These are phyloP conservation scores for Camellia oleifera DNA, from an alignment of 179 eudicot species.

Conservation along the genomic window DNA sequence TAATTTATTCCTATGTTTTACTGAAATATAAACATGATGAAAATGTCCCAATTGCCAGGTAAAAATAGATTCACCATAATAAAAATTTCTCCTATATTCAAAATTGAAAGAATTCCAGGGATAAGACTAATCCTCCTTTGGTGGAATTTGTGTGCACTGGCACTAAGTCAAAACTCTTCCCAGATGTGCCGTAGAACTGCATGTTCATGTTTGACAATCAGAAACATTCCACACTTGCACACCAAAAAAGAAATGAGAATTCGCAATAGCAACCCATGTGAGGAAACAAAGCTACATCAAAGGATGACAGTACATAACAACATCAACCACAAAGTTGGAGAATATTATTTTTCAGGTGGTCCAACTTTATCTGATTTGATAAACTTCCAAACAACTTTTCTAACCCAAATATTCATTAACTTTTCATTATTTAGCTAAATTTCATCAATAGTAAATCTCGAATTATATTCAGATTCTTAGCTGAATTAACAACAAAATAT, in stretches of 20 bases:
- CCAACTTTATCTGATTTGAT: neutral
- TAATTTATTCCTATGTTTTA: neutral
- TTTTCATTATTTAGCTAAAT: neutral
- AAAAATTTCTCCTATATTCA: neutral
- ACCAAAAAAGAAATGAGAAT: too few species aligned
- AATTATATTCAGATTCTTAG: neutral
- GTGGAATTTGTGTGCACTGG: neutral
- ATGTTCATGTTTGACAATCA: neutral
- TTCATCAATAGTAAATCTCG: neutral
- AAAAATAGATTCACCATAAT: neutral
- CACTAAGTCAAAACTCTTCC: neutral
- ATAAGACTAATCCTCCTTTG: too few species aligned
- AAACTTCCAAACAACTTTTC: neutral
- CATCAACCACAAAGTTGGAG: neutral
- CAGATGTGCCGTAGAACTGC: neutral
- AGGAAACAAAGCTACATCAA: too few species aligned
- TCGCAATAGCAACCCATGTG: too few species aligned
- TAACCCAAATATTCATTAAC: neutral
- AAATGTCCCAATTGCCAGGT: neutral
- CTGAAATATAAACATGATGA: neutral
- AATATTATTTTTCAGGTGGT: too few species aligned
- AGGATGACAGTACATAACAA: neutral
- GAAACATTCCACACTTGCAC: neutral
- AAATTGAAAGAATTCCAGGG: neutral
- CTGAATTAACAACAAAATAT: neutral